Evolutionary conservation across 2,329 filamentous ascomycete species (phyloP), one percentile per base, ranked within the genome.

Genomic region (Ciborinia camelliae): DNA sequence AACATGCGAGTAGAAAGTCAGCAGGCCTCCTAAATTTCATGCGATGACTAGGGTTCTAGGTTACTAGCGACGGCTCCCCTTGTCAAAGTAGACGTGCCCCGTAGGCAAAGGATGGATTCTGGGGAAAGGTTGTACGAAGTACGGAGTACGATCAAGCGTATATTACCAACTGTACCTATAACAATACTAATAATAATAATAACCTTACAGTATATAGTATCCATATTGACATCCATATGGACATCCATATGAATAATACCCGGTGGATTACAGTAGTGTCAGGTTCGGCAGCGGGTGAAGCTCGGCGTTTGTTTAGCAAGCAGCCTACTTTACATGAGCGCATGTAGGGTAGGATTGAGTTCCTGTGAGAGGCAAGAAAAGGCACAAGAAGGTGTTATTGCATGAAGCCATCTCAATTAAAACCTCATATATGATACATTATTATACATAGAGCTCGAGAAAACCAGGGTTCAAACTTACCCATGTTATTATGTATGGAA

Each of bases 1-100:
- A 9, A n/a, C 26, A 57, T 57, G 54, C 26, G 54, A 28, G 54
- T 9, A 45, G 37, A 45, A 50, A 60, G 57, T 60, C 57, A 60
- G 57, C 57, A 60, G 57, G 57, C 43, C 43, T 37, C 32, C 57
- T 32, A 45, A 47, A 8, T 20, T 23, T 39, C 43, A 47, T 50
- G 20, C 45, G 45, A 41, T 7, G 37, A 39, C 32, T 28, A 26
- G 30, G 35, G 28, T 41, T 9, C 28, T 26, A 30, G 28, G 50
- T 32, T 32, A 32, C 26, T 52, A 20, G 30, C 45, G 45, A 26
- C 10, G n/a, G 14, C 10, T 47, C 23, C 39, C 41, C 43, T 45
- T 18, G 45, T 47, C 45, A 4, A 26, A 3, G n/a, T 23, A 10
- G 14, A n/a, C n/a, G 45, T 47, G 45, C 45, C n/a, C 45, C n/a